A percentile compares a stretch with the other conserved stretches of the same genome.
These are phyloP conservation scores for Tylopilus orsonianus DNA, from an alignment of 1,284 basidiomycete genomes.

Conservation along the genomic window DNA sequence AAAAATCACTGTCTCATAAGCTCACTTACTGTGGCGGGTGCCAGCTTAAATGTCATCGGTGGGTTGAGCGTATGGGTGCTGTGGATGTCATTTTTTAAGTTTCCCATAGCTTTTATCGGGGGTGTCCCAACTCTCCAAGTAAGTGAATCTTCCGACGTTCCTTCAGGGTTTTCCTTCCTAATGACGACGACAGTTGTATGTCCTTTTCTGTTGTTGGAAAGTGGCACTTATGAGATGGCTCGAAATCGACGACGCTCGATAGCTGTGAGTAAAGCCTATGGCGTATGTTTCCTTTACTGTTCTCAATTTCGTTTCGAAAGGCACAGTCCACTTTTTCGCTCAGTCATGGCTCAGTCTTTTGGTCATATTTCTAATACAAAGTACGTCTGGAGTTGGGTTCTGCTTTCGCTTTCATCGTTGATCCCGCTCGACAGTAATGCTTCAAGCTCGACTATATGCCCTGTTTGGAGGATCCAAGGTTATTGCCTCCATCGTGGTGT, in stretches of 20 bases:
- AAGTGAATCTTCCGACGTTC: background rate
- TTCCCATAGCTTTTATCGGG: background rate
- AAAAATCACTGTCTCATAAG: background rate
- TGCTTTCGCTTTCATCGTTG: background rate
- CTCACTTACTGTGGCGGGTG: background rate
- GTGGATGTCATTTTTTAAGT: background rate
- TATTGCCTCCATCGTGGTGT: background rate
- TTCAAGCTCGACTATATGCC: slow-evolving; percentile 16
- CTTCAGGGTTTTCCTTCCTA: background rate
- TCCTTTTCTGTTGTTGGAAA: background rate
- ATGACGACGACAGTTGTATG: slow-evolving; percentile 15
- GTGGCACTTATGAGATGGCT: background rate
- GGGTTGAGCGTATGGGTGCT: background rate
- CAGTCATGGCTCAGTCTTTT: slow-evolving; percentile 1
- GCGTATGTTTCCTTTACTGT: background rate
- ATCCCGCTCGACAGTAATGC: slow-evolving; percentile 7
- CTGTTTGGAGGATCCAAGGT: slow-evolving; percentile 10
- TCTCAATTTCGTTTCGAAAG: slow-evolving; percentile 7
- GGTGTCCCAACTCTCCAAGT: slow-evolving; percentile 11
- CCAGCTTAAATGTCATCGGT: background rate
- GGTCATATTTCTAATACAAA: slow-evolving; percentile 6
- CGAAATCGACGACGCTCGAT: background rate
- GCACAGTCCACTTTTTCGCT: slow-evolving; percentile 6
- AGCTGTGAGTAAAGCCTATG: slow-evolving; percentile 8
- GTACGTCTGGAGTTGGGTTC: background rate